Base-by-base conservation (phyloP, 768 basidiomycete genomes). In the Suillus alpinus region DNA sequence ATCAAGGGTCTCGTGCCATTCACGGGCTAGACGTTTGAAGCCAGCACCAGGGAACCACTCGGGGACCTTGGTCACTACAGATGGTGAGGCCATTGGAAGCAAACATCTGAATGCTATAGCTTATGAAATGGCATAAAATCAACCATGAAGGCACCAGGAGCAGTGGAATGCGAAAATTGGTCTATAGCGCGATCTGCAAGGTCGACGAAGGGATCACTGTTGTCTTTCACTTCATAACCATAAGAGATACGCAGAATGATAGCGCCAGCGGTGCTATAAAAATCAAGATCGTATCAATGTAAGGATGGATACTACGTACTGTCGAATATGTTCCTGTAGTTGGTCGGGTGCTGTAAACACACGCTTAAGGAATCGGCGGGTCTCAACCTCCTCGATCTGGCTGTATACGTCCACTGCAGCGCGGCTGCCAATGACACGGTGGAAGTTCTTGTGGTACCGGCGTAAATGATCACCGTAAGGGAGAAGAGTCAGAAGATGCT, bases 1-100 rank as follows among this genome's bases (percentile, higher is more conserved):
- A 14, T 71, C 65, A 26, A 87, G 74, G 0, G 85, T 86, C 2
- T 71, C 68, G n/a, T 78, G 76, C 85, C 85, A 88, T 47, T 74
- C 73, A 37, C 73, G 75, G 2, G 87, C 87, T 62, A 75, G 81
- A 62, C 71, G 67, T 65, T 84, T 77, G 73, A 86, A 88, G 0
- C 76, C 76, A 44, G 80, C 80, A 0, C 85, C 84, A 36, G 86
- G 86, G 26, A 86, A 65, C 81, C 84, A 84, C 62, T 80, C 78
- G 0, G 86, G 86, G 23, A 88, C 66, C n/a, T 77, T 65, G 47
- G 76, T 73, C 63, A 88, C 67, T 60, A 66, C 2, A 34, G 29
- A 29, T 8, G 29, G 50, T 67, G n/a, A 62, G 52, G 0, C 34
- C 9, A 23, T 36, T 34, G 2, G 2, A 37, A 53, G 8, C 14